phyloP scores from a whole-genome alignment of 768 basidiomycete genomes.

The Lactifluus piperatus region DNA sequence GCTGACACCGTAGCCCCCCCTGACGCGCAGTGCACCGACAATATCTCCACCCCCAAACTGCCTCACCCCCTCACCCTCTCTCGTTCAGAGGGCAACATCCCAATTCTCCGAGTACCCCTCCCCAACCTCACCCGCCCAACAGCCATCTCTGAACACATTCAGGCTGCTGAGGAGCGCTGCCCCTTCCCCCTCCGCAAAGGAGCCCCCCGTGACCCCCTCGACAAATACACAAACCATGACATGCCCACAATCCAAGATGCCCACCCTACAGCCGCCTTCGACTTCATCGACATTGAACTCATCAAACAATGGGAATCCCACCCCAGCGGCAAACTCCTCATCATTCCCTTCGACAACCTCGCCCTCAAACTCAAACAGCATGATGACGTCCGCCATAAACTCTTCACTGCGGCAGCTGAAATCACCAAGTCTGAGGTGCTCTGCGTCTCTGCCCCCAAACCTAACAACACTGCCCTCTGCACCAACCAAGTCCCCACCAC shows the following conservation, averaged over 20 bases:
- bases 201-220: background rate
- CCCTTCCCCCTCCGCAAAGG: background rate
- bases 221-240: background rate
- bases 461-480: fast-evolving
- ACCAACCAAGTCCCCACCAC: background rate
- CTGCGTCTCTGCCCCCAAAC: background rate
- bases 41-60: too few relatives aligned
- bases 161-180: too few relatives aligned
- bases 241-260: background rate
- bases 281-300: background rate
- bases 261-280: background rate
- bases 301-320: background rate
- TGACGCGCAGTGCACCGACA: too few relatives aligned
- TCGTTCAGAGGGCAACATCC: too few relatives aligned
- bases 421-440: background rate
- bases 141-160: too few relatives aligned
- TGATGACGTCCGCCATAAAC: background rate
- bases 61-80: too few relatives aligned
- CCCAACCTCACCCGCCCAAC: too few relatives aligned
- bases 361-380: background rate
- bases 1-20: too few relatives aligned
- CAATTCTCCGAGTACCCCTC: too few relatives aligned
- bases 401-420: background rate
- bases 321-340: background rate
- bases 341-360: background rate